Base-by-base conservation (phyloP, 78 protist genomes). In the Guillardia theta region DNA sequence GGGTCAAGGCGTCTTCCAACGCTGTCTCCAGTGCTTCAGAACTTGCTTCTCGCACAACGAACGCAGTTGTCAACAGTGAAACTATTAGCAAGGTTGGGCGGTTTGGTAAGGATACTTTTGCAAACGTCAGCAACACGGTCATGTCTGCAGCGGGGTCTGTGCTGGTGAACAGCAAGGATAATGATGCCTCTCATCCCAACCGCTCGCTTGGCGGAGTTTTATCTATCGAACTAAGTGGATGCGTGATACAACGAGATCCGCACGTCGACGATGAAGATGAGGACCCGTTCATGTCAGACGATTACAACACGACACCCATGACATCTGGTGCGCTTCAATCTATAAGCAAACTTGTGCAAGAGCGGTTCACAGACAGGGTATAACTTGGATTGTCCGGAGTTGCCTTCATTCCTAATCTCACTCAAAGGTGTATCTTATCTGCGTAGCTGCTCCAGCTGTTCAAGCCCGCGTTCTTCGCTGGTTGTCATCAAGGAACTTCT, bases 221-320 rank as follows among this genome's bases (percentile, higher is more conserved):
- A 24, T 36, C 36, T 12, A 70, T 70, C 33, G 83, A 70, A 43
- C 10, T 70, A 22, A 70, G 83, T 24, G 83, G 83, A 15, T 12
- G 9, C 41, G 36, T 70, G 46, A 18, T 70, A 4, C 46, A 22
- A 43, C 83, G 83, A 24, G 22, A 18, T 24, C 83, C 83, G 5
- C 36, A 70, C 41, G 83, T 70, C 21, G 83, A 70, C 83, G 62
- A 53, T 53, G 83, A 70, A 43, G 83, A 70, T 43, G 83, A 70
- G 83, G 83, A 70, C 22, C 83, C 83, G n/a, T 70, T 70, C 83
- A 22, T 12, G 36, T 33, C 45, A 24, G 83, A 70, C 83, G 4
- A 6, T 15, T 70, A 22, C 83, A 24, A 33, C 83, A 12, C 83
- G 41, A 24, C 22, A 15, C 83, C 83, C n/a, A 70, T 70, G 41